Evolutionary conservation across 2,329 filamentous ascomycete species (phyloP).

Genomic region (Fusarium sambucinum): DNA sequence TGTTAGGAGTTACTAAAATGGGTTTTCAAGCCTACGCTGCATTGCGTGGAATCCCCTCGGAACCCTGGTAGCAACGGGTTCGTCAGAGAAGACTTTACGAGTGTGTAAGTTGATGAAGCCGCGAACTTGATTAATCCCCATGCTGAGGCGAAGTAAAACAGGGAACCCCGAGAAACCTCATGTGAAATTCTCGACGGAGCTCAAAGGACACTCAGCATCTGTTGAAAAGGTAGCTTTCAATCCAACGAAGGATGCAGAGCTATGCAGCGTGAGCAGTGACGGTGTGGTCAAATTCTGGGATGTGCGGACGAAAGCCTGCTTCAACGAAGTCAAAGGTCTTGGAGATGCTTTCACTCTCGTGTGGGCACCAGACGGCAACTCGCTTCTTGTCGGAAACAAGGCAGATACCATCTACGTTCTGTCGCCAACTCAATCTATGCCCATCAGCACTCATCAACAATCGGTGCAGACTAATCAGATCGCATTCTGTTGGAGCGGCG

Average conservation of each 20-base stretch:
- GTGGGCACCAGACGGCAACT: conserved; percentile 79
- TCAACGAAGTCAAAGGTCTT: conserved; percentile 75
- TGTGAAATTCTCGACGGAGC: conserved; percentile 79
- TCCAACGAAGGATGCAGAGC: conserved; percentile 79
- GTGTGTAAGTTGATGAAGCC: conserved; percentile 68
- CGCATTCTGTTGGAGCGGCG: conserved; percentile 78
- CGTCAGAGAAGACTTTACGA: conserved; percentile 75
- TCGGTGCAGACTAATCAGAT: conserved; percentile 77
- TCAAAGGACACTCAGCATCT: conserved; percentile 73
- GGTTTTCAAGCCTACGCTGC: conserved; percentile 71
- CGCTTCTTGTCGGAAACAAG: conserved; percentile 79
- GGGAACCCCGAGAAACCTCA: conserved; percentile 82
- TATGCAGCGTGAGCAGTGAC: conserved; percentile 80
- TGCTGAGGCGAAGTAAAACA: conserved; percentile 45
- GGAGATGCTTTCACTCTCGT: conserved; percentile 77
- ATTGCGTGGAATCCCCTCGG: conserved; percentile 92
- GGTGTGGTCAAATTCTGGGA: conserved; percentile 85
- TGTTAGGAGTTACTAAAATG: conserved; percentile 26
- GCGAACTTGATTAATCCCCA: not conserved
- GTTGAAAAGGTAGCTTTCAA: conserved; percentile 85
- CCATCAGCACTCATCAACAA: conserved; percentile 71
- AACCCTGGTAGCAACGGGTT: conserved; percentile 84
- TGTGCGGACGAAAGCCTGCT: conserved; percentile 76
- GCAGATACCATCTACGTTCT: conserved; percentile 72
- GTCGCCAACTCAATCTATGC: conserved; percentile 68